Base-by-base conservation (phyloP, 768 basidiomycete species). In the Leccinum fibrillosum region DNA sequence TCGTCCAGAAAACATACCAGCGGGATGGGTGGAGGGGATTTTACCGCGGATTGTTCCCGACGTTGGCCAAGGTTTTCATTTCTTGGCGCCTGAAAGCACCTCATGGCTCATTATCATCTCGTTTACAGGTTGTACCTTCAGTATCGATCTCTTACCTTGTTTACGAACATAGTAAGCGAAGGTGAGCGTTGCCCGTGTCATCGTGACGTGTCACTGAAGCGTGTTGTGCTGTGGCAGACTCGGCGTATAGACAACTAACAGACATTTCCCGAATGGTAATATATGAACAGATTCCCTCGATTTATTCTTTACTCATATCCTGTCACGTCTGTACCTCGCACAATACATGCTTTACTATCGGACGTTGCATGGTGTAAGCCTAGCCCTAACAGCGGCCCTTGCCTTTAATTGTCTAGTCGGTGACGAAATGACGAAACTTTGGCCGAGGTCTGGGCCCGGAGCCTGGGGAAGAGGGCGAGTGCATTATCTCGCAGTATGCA, bases 141-240 rank as follows among this genome's bases (percentile, higher is more conserved):
- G 96, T 98, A 45, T 96, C 94, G 8, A 98, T 98, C 75, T 93
- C 93, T 59, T 97, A 97, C 75, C 86, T 97, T 42, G 95, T 97
- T 61, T 94, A 94, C 74, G 92, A 94, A 70, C 85, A 90, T 65
- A 86, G 82, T 66, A 94, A 92, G 77, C 82, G 87, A 71, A 87
- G 79, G 92, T 88, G 55, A 61, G 84, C 73, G 21, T 47, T 6
- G 13, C 50, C 35, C 45, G 39, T 32, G 10, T 9, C 26, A 42
- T 52, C 35, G 11, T 55, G 49, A 54, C 32, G 39, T 45, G 25
- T 50, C 25, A 35, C 44, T 53, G 48, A 61, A 45, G 34, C 55
- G 49, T 59, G 47, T 47, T 49, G 52, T 32, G 37, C 44, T 37
- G 39, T 49, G 48, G 45, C 68, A 88, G 86, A 73, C 80, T 88